Evolutionary conservation across 2,329 filamentous ascomycete genomes (phyloP).

Genomic region (Fusarium beomiforme): DNA sequence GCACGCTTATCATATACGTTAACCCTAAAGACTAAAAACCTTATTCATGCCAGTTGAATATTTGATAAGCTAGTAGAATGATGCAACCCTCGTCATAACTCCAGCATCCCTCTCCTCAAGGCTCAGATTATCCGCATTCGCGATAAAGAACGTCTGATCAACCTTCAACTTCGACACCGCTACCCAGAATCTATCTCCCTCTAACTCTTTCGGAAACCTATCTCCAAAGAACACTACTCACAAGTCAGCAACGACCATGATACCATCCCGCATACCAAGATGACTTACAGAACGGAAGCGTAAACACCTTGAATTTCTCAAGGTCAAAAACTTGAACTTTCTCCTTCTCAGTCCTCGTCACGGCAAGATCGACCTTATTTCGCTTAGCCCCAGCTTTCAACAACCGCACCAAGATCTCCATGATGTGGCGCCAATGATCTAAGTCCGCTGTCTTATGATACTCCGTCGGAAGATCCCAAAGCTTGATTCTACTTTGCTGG

Average conservation of each 20-base stretch:
- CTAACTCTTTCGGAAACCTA: neutral
- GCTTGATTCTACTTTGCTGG: neutral
- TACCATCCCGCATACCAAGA: too few species aligned
- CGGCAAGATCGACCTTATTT: neutral
- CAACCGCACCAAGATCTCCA: neutral
- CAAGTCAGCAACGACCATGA: accelerated
- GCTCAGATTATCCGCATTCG: neutral
- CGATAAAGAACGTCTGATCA: neutral
- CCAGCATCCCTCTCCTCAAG: neutral
- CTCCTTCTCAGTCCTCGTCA: neutral
- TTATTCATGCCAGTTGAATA: too few species aligned
- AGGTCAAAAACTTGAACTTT: neutral
- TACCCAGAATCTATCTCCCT: neutral
- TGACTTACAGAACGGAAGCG: neutral
- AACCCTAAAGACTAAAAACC: too few species aligned
- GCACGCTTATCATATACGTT: too few species aligned
- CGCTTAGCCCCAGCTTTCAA: neutral
- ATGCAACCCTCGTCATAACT: neutral
- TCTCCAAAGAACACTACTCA: neutral
- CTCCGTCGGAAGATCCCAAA: neutral
- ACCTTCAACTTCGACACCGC: neutral
- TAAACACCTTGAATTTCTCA: neutral
- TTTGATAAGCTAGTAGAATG: neutral
- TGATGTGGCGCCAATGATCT: neutral
- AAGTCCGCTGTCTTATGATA: neutral